Evolutionary conservation across 768 basidiomycete genomes (phyloP).

Genomic region (Gyrodon lividus): DNA sequence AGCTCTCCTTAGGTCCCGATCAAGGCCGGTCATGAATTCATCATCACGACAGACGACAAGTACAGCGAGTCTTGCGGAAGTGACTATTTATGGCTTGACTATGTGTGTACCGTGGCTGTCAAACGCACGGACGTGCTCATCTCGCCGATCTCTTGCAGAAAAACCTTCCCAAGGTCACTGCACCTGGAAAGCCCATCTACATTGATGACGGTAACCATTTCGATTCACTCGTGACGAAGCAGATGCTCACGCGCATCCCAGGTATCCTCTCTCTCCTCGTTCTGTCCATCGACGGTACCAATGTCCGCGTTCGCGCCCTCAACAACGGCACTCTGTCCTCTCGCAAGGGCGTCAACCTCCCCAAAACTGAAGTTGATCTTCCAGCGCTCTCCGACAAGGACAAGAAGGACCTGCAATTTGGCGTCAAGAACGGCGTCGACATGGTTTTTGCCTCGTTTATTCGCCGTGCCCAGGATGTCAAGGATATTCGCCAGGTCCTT

Average conservation of each 20-base stretch:
- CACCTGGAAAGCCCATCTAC: conserved; percentile 96
- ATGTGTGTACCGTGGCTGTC: conserved; percentile 52
- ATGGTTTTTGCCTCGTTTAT: conserved; percentile 99
- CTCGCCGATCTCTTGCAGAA: conserved; percentile 40
- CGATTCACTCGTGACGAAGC: background rate
- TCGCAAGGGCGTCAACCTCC: conserved; percentile 98
- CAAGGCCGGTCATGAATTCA: conserved; percentile 91
- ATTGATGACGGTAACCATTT: conserved; percentile 81
- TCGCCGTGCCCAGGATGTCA: conserved; percentile 91
- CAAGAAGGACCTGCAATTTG: conserved; percentile 91
- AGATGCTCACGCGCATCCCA: conserved; percentile 2
- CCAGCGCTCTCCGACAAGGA: conserved; percentile 98
- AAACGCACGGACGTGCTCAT: conserved; percentile 1
- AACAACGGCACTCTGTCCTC: conserved; percentile 94
- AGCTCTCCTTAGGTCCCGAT: conserved; percentile 62
- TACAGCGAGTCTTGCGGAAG: conserved; percentile 79
- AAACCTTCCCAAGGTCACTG: conserved; percentile 94
- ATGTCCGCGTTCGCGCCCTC: conserved; percentile 79
- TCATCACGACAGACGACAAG: conserved; percentile 79
- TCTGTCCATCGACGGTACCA: conserved; percentile 78
- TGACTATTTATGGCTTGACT: conserved; percentile 90
- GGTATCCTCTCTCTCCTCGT: conserved; percentile 93
- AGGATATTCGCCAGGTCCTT: conserved; percentile 88
- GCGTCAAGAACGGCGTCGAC: conserved; percentile 97
- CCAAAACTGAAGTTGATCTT: conserved; percentile 96